Evolutionary conservation across 108 stramenopile genomes (phyloP), one percentile per base, ranked within the genome.

Genomic region (Craspedostauros australis): DNA sequence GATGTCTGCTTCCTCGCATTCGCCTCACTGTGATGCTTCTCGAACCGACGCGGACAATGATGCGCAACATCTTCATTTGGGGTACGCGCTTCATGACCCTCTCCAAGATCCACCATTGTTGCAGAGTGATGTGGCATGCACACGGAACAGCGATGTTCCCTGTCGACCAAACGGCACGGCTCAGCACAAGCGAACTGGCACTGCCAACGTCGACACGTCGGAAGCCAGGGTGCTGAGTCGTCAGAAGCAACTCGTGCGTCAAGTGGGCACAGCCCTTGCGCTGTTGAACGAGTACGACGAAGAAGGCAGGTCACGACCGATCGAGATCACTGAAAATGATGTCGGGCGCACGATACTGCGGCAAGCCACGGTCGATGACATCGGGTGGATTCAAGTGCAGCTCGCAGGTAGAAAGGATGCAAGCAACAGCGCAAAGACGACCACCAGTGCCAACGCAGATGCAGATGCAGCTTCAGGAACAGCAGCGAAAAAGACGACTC

Each of bases 271-370:
- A 1, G 73, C 78, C 7, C 51, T 86, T 21, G 66, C 70, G 18
- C 50, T 33, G 1, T 46, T 80, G 3, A 78, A 77, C 38, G 80
- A 86, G 22, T 60, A 61, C 21, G 82, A 77, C 15, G 87, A 88
- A 27, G 80, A 79, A 20, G 77, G 74, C 7, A 70, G 74, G 8
- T 57, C 52, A 5, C 37, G 64, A 4, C 56, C 62, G 26, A 62
- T 46, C 23, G 72, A 79, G 38, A 24, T 67, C 4, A 72, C 73
- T 18, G 64, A 60, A 9, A 75, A 78, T 39, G 77, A 79, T 64
- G 53, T 54, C 12, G 82, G 82, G 16, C 61, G 67, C 47, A 67
- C 77, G 4, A 51, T 87, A 24, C 50, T 86, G 15, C 63, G 84
- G 24, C 73, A 70, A 26, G 82, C 84, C 8, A 57, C 27, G 7